Conservation (phyloP, 163 green algal genomes). For the Trebouxia gelatinosa region DNA sequence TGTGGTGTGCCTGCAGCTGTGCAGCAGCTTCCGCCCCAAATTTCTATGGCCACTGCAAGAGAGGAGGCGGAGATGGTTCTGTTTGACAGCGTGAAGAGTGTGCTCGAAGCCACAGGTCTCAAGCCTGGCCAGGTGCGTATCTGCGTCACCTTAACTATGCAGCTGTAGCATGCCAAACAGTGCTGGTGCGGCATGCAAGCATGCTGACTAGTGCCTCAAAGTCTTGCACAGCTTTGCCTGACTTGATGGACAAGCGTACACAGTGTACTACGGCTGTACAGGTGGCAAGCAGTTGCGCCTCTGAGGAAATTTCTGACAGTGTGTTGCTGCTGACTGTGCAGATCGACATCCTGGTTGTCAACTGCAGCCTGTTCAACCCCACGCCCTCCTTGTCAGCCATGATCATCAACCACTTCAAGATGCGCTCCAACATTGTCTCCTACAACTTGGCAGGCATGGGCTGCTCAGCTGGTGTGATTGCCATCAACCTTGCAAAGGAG, state of each 20-base stretch:
- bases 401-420: slow-evolving; percentile 97
- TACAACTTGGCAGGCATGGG: slow-evolving; percentile 90
- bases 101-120: slow-evolving; percentile 40
- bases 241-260: not conserved
- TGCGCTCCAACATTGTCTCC: slow-evolving; percentile 86
- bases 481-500: slow-evolving; percentile 73
- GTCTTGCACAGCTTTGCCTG: not conserved
- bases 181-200: not conserved
- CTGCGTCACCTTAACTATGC: not conserved
- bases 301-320: not conserved
- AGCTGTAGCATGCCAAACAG: not conserved
- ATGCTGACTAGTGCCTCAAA: not conserved
- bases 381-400: slow-evolving; percentile 91
- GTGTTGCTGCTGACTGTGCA: slow-evolving; percentile 18
- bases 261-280: not conserved
- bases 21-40: slow-evolving; percentile 50
- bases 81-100: slow-evolving; percentile 54
- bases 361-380: slow-evolving; percentile 97
- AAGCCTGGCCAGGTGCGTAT: slow-evolving; percentile 33
- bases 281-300: not conserved
- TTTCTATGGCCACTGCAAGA: slow-evolving; percentile 70
- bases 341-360: slow-evolving; percentile 93
- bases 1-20: slow-evolving; percentile 41
- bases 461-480: slow-evolving; percentile 83
- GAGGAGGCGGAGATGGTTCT: slow-evolving; percentile 81